Conservation (phyloP, 2,329 filamentous ascomycete species). For the Didymella glomerata region DNA sequence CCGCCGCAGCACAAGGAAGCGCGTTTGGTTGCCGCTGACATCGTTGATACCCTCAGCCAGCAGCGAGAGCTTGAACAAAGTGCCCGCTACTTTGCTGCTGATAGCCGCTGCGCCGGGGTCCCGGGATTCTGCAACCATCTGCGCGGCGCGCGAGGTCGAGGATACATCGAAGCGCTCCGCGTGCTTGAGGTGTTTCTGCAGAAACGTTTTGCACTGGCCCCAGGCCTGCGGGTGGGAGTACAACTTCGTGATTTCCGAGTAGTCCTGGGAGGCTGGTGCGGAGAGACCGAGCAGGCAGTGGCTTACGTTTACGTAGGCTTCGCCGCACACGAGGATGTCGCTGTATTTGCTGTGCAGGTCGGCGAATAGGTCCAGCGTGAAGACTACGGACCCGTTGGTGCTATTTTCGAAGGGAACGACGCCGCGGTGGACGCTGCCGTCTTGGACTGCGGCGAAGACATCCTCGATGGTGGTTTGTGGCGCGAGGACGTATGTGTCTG, state of each 20-base stretch:
- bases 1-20: conserved; percentile 73
- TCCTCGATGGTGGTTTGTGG: conserved; percentile 65
- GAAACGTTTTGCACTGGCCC: conserved; percentile 84
- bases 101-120: conserved; percentile 76
- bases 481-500: conserved; percentile 49
- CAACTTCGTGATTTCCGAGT: conserved; percentile 74
- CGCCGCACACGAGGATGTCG: conserved; percentile 78
- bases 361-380: conserved; percentile 87
- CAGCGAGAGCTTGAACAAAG: conserved; percentile 71
- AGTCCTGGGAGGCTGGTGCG: conserved; percentile 35
- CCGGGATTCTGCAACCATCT: conserved; percentile 71
- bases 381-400: conserved; percentile 89
- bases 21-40: conserved; percentile 76
- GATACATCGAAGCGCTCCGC: conserved; percentile 84
- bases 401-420: conserved; percentile 97
- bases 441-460: conserved; percentile 81
- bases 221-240: conserved; percentile 97
- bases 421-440: conserved; percentile 70
- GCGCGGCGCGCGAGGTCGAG: conserved; percentile 85
- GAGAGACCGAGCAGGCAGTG: conserved; percentile 77
- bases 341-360: conserved; percentile 71
- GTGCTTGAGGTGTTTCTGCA: conserved; percentile 72
- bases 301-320: conserved; percentile 86
- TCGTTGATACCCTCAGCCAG: conserved; percentile 78
- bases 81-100: conserved; percentile 76